These are phyloP conservation scores for Debaryomyces maramus DNA, from an alignment of 805 yeast genomes.

Conservation along the genomic window DNA sequence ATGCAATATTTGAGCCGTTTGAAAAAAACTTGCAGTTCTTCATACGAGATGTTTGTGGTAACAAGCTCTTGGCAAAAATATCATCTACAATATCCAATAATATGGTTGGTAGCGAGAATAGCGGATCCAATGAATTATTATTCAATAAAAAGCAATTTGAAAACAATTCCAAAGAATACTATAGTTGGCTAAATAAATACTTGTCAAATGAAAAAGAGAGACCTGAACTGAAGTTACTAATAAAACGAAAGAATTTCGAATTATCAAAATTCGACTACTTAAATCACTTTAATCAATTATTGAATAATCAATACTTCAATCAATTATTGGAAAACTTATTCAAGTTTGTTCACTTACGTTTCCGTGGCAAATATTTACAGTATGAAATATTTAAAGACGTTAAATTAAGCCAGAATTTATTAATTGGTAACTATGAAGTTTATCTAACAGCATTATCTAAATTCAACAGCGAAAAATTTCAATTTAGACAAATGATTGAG, in stretches of 20 bases:
- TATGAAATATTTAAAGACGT: slow-evolving; percentile 11
- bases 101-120: slow-evolving; percentile 10
- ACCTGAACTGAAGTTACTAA: slow-evolving; percentile 39
- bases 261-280: slow-evolving; percentile 47
- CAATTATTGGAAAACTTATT: slow-evolving; percentile 36
- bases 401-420: slow-evolving; percentile 9
- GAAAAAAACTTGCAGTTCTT: slow-evolving; percentile 31
- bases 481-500: slow-evolving; percentile 42
- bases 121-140: slow-evolving; percentile 22
- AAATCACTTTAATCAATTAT: slow-evolving; percentile 36
- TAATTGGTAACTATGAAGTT: slow-evolving; percentile 24
- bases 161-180: slow-evolving; percentile 40
- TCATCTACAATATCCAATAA: slow-evolving; percentile 8
- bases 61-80: slow-evolving; percentile 28
- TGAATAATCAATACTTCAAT: slow-evolving; percentile 42
- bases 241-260: slow-evolving; percentile 41
- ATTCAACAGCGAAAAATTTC: slow-evolving; percentile 42
- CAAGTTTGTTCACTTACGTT: slow-evolving; percentile 29
- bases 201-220: slow-evolving; percentile 44
- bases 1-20: slow-evolving; percentile 31
- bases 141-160: slow-evolving; percentile 36
- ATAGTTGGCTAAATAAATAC: slow-evolving; percentile 45
- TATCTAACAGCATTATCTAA: slow-evolving; percentile 35
- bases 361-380: slow-evolving; percentile 14
- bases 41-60: slow-evolving; percentile 28